These are phyloP conservation scores for Phytophthora pseudosyringae DNA, from an alignment of 352 stramenopile species.

Conservation along the genomic window DNA sequence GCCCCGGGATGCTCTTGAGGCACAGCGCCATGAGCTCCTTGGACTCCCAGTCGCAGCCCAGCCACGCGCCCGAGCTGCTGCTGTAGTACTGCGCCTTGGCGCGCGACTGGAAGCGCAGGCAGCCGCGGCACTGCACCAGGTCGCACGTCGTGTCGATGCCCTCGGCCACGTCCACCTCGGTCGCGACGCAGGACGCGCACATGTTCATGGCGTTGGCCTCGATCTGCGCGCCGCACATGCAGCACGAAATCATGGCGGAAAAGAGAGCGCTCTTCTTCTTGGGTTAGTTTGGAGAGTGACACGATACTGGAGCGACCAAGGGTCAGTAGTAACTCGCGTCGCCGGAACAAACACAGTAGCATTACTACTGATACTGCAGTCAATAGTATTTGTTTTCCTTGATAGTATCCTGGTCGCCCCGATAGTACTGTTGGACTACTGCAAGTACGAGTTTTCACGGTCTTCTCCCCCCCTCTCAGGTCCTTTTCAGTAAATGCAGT, in stretches of 20 bases:
- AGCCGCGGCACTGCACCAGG: conserved; percentile 70
- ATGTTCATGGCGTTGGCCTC: conserved; percentile 84
- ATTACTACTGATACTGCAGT: too few relatives aligned
- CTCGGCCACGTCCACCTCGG: conserved; percentile 77
- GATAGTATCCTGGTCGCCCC: too few relatives aligned
- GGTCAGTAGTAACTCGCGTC: too few relatives aligned
- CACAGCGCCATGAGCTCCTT: conserved; percentile 80
- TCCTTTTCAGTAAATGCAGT: too few relatives aligned
- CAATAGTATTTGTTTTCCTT: too few relatives aligned
- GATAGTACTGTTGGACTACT: too few relatives aligned
- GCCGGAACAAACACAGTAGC: too few relatives aligned
- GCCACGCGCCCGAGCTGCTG: conserved; percentile 50
- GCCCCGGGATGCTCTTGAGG: conserved; percentile 70
- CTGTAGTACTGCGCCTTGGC: conserved; percentile 53
- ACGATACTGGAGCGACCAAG: too few relatives aligned
- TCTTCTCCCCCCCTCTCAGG: too few relatives aligned
- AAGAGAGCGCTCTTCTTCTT: conserved; percentile 3
- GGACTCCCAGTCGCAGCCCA: conserved; percentile 75
- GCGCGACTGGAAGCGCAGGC: conserved; percentile 68
- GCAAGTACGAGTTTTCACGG: too few relatives aligned
- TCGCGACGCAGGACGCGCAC: conserved; percentile 71
- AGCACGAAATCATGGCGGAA: conserved; percentile 42
- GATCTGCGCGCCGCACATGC: conserved; percentile 70
- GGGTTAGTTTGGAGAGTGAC: neutral
- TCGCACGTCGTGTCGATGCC: conserved; percentile 61